phyloP scores from a whole-genome alignment of 495 filamentous ascomycete species.

The Aeminium ludgeri region DNA sequence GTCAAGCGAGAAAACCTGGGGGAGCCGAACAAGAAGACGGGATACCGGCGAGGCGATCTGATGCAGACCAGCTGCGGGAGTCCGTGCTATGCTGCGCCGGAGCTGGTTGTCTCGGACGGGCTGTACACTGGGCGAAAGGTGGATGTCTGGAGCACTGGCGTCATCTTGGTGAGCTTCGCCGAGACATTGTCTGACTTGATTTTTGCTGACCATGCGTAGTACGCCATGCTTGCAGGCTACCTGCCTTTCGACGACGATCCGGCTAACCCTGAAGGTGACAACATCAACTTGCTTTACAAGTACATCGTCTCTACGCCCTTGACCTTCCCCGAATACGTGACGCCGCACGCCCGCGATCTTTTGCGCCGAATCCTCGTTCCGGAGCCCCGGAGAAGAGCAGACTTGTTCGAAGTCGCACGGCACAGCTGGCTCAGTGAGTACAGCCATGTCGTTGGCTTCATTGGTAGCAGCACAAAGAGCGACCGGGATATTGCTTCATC shows the following conservation, averaged over 20 bases:
- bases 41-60: conserved; percentile 49
- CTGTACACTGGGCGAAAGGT: conserved; percentile 95
- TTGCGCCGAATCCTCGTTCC: conserved; percentile 89
- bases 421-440: conserved; percentile 98
- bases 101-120: conserved; percentile 93
- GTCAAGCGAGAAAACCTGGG: conserved; percentile 66
- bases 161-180: conserved; percentile 74
- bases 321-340: conserved; percentile 97
- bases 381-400: conserved; percentile 82
- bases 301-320: conserved; percentile 97
- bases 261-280: conserved; percentile 95
- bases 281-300: conserved; percentile 97
- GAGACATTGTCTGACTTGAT: neutral
- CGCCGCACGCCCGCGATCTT: conserved; percentile 87
- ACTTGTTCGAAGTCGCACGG: conserved; percentile 91
- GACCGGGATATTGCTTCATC: conserved; percentile 71
- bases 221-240: conserved; percentile 97
- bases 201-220: conserved; percentile 37
- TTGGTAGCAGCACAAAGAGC: conserved; percentile 86
- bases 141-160: conserved; percentile 98
- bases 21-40: conserved; percentile 35
- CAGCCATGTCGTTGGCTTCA: conserved; percentile 83
- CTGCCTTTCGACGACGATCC: conserved; percentile 98
- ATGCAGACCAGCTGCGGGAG: conserved; percentile 76
- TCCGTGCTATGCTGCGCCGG: conserved; percentile 89